Percentiles rank a stretch among this genome's conserved stretches.
These are phyloP conservation scores for Ophiostoma sp. DNA, from an alignment of 2,329 filamentous ascomycete genomes.

Conservation along the genomic window DNA sequence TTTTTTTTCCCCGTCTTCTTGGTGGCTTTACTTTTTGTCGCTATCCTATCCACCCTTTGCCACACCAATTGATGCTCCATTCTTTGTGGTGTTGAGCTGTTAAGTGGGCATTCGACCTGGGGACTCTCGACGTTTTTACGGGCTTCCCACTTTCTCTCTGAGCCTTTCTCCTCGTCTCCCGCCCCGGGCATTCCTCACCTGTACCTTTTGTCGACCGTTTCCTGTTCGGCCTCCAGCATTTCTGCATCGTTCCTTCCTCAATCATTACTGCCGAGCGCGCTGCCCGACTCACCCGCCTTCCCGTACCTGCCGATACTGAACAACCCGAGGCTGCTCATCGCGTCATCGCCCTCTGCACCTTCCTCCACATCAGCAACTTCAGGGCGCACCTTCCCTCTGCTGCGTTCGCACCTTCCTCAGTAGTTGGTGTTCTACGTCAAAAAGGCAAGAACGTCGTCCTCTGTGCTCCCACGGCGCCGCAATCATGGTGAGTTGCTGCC, in stretches of 20 bases:
- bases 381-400: not conserved
- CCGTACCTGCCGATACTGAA: not conserved
- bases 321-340: not conserved
- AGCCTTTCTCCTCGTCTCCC: constrained; percentile 6
- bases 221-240: not conserved
- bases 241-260: not conserved
- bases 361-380: not conserved
- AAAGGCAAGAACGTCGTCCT: not conserved
- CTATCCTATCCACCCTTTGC: not conserved
- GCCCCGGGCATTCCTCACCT: not conserved
- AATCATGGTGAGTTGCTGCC: constrained; percentile 7
- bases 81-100: not conserved
- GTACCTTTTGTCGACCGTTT: not conserved
- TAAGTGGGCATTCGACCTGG: not conserved
- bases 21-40: not conserved
- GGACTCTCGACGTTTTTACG: too few species aligned
- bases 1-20: not conserved
- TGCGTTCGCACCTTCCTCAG: not conserved
- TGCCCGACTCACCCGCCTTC: not conserved
- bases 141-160: not conserved
- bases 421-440: not conserved
- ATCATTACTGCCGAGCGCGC: not conserved
- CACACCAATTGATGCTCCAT: constrained; percentile 9
- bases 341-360: constrained; percentile 9
- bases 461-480: not conserved